These are phyloP conservation scores for Takakia lepidozioides DNA, from an alignment of 225 moss, liverwort and hornwort genomes.

Conservation along the genomic window DNA sequence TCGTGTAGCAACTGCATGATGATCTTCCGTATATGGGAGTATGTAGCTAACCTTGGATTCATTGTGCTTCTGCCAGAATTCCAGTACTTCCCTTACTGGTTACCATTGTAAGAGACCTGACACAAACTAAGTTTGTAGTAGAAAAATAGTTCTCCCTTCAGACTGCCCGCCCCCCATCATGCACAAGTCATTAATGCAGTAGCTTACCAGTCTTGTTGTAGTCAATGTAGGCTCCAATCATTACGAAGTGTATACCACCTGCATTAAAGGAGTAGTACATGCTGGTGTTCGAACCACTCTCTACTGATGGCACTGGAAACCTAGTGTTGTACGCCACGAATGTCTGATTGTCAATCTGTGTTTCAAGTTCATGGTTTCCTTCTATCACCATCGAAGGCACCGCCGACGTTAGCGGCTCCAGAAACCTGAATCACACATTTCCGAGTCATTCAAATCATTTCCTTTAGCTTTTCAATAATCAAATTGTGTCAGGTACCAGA, in stretches of 20 bases:
- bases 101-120: too few relatives aligned
- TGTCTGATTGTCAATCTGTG: conserved; percentile 39
- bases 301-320: conserved; percentile 65
- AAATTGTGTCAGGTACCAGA: too few relatives aligned
- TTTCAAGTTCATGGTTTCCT: conserved; percentile 87
- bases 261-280: conserved; percentile 96
- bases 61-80: too few relatives aligned
- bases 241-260: conserved; percentile 87
- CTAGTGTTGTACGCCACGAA: conserved; percentile 82
- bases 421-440: conserved; percentile 41
- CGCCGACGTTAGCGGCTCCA: conserved; percentile 67
- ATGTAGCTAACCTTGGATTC: too few relatives aligned
- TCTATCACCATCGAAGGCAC: conserved; percentile 95
- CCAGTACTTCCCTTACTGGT: too few relatives aligned
- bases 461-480: neutral
- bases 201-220: conserved; percentile 46
- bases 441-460: neutral
- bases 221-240: conserved; percentile 78
- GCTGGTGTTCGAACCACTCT: conserved; percentile 68
- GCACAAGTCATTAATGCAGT: too few relatives aligned
- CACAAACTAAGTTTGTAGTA: too few relatives aligned
- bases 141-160: too few relatives aligned
- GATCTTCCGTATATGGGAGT: too few relatives aligned
- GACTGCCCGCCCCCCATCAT: too few relatives aligned
- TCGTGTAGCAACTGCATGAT: too few relatives aligned